Conservation (phyloP, 176 grass and related monocot species). For the Oryza coarctata region DNA sequence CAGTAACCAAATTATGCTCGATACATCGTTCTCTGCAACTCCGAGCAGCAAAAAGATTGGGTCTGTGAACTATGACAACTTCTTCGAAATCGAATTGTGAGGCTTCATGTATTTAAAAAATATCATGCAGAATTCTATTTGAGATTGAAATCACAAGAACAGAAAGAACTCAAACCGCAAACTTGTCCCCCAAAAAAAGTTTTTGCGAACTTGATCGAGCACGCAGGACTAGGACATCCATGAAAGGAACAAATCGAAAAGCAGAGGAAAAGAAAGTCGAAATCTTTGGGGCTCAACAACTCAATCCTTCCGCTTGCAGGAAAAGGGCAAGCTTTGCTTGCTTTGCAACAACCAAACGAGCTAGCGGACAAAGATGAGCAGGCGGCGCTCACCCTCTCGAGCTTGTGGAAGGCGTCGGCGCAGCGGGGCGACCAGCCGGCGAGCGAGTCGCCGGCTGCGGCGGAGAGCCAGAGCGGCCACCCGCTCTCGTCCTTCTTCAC, state of each 20-base stretch:
- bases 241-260: constrained; percentile 7
- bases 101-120: background rate
- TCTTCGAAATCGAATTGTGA: background rate
- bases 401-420: constrained; percentile 80
- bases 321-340: background rate
- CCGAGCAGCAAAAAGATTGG: background rate
- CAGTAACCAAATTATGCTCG: background rate
- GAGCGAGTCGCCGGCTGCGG: constrained; percentile 71
- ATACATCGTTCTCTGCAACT: constrained; percentile 2
- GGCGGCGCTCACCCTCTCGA: constrained; percentile 70
- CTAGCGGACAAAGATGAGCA: background rate
- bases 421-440: constrained; percentile 73
- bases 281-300: constrained; percentile 22
- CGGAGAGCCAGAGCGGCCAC: constrained; percentile 89
- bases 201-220: constrained; percentile 15
- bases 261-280: background rate
- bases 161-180: constrained; percentile 5
- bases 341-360: constrained; percentile 4
- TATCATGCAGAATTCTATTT: background rate
- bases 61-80: background rate
- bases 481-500: constrained; percentile 55
- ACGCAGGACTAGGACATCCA: background rate
- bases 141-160: background rate
- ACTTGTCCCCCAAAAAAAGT: no score
- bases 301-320: background rate